A percentile compares a stretch with the other conserved stretches of the same genome.
Evolutionary conservation across 345 rosid species (phyloP).

Genomic region (Anastatica hierochuntica): DNA sequence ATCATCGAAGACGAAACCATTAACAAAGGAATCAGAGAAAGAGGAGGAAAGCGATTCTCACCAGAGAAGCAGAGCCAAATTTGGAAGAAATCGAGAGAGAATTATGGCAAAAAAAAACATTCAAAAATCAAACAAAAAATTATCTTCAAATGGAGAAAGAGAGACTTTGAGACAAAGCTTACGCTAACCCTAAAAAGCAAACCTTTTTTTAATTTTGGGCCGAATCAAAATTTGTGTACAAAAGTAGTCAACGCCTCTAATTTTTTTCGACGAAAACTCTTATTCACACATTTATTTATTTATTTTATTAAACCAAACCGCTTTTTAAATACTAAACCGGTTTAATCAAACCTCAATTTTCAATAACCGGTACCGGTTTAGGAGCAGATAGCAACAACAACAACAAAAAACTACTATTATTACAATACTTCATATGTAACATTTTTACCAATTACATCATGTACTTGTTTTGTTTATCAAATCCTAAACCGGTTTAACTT

Average conservation of each 20-base stretch:
- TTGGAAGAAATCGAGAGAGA: too few species aligned
- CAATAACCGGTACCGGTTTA: slow-evolving; percentile 13
- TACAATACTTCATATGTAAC: neutral
- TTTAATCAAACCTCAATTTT: neutral
- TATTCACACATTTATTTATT: neutral
- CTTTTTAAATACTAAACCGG: neutral
- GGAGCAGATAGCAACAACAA: neutral
- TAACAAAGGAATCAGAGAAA: neutral
- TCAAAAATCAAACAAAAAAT: neutral
- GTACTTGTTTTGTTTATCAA: slow-evolving; percentile 1
- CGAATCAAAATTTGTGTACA: neutral
- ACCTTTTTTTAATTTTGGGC: slow-evolving; percentile 17
- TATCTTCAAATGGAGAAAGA: slow-evolving; percentile 10
- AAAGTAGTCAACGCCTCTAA: slow-evolving; percentile 21
- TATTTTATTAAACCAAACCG: neutral
- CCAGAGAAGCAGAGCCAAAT: slow-evolving; percentile 9
- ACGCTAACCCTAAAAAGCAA: slow-evolving; percentile 28
- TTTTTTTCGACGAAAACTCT: slow-evolving; percentile 13
- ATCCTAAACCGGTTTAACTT: slow-evolving; percentile 1
- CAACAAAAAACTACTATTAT: neutral
- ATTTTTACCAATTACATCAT: slow-evolving; percentile 9
- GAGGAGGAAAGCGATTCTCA: slow-evolving; percentile 4
- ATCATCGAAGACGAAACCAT: too few species aligned
- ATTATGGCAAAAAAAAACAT: neutral
- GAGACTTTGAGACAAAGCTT: slow-evolving; percentile 19